Evolutionary conservation across 2,329 filamentous ascomycete species (phyloP).

Genomic region (Colletotrichum godetiae): DNA sequence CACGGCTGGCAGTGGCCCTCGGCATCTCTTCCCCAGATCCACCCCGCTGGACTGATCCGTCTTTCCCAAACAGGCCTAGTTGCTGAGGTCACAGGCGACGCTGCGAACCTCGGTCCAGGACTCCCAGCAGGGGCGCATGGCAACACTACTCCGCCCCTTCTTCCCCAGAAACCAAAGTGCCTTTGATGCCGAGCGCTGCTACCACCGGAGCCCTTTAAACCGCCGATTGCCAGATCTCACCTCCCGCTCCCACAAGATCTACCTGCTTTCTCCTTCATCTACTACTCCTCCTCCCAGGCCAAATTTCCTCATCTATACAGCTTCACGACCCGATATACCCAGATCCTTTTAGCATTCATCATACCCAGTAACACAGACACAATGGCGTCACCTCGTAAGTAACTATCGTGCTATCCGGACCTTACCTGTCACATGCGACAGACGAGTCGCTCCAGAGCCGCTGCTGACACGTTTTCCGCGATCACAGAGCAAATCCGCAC

Average conservation of each 20-base stretch:
- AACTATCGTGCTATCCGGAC: neutral
- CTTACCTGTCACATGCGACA: conserved; percentile 32
- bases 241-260: neutral
- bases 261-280: conserved; percentile 18
- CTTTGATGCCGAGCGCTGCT: conserved; percentile 23
- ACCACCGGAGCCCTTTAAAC: conserved; percentile 28
- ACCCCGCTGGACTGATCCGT: conserved; percentile 17
- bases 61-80: conserved; percentile 15
- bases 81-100: conserved; percentile 32
- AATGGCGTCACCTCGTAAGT: conserved; percentile 87
- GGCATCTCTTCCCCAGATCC: conserved; percentile 38
- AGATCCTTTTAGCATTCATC: neutral
- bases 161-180: conserved; percentile 28
- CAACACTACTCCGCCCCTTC: conserved; percentile 35
- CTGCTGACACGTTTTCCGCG: conserved; percentile 38
- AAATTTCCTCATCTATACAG: conserved; percentile 34
- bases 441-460: neutral
- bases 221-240: conserved; percentile 13
- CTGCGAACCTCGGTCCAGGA: conserved; percentile 35
- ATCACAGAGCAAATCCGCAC: conserved; percentile 86
- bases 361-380: conserved; percentile 40
- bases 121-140: conserved; percentile 31
- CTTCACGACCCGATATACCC: conserved; percentile 31
- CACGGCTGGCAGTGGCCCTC: conserved; percentile 23
- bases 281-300: neutral